Conservation (phyloP, 768 basidiomycete species). For the Tubosaeta sp. region DNA sequence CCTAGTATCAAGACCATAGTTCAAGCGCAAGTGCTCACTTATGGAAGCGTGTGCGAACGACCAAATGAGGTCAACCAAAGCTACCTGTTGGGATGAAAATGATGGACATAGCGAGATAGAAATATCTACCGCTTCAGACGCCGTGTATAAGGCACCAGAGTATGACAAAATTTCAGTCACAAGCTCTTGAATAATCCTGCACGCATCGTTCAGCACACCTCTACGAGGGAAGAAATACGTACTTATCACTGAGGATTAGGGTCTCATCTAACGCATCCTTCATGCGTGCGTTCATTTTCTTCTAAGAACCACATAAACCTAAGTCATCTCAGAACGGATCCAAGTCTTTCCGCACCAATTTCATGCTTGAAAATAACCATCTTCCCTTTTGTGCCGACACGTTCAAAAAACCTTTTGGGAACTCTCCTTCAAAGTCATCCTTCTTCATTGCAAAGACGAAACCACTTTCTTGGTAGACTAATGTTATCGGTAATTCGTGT, state of each 20-base stretch:
- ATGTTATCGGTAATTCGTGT: slow-evolving; percentile 58
- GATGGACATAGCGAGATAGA: not conserved
- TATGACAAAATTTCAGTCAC: slow-evolving; percentile 64
- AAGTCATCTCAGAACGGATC: not conserved
- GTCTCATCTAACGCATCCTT: slow-evolving; percentile 90
- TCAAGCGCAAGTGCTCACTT: slow-evolving; percentile 42
- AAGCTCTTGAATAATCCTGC: slow-evolving; percentile 76
- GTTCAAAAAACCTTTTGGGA: slow-evolving; percentile 73
- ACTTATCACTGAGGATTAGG: slow-evolving; percentile 81
- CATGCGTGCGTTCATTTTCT: slow-evolving; percentile 86
- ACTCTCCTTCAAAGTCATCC: slow-evolving; percentile 41
- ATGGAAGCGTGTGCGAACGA: slow-evolving; percentile 83
- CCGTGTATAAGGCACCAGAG: slow-evolving; percentile 81
- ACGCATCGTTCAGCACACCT: not conserved
- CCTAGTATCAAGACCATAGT: not conserved
- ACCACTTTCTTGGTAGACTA: slow-evolving; percentile 69
- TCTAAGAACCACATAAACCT: slow-evolving; percentile 38
- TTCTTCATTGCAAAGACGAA: slow-evolving; percentile 75
- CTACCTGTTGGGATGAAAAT: slow-evolving; percentile 48
- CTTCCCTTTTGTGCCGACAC: slow-evolving; percentile 61
- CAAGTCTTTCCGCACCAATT: slow-evolving; percentile 53
- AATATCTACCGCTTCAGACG: slow-evolving; percentile 72
- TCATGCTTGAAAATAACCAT: slow-evolving; percentile 74
- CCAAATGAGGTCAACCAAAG: slow-evolving; percentile 86
- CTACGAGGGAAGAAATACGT: slow-evolving; percentile 5